phyloP scores from a whole-genome alignment of 768 basidiomycete species.

The Leucosporidium yakuticum region DNA sequence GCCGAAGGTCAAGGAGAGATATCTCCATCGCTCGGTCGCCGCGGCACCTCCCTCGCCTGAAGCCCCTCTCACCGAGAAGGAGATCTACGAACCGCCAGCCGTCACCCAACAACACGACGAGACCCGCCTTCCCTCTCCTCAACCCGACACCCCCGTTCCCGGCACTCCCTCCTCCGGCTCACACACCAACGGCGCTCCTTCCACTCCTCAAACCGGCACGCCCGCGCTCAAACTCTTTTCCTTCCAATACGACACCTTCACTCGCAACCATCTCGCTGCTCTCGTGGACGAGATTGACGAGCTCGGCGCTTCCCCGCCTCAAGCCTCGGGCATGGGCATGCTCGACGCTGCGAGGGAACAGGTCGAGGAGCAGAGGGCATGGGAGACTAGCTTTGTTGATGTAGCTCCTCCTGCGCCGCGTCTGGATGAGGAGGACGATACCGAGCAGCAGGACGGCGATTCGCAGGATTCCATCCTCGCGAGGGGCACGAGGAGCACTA shows the following conservation, averaged over 20 bases:
- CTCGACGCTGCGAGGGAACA: background rate
- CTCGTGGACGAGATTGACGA: conserved; percentile 85
- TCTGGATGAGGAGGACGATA: too few relatives aligned
- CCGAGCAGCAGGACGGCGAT: too few relatives aligned
- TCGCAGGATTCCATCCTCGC: background rate
- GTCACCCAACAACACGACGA: background rate
- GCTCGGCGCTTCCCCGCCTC: background rate
- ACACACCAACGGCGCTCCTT: background rate
- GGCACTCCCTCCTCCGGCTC: background rate
- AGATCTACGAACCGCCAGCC: background rate
- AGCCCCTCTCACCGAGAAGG: background rate
- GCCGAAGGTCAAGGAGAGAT: background rate
- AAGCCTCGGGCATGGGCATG: background rate
- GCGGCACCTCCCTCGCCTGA: background rate
- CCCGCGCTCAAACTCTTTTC: conserved; percentile 59
- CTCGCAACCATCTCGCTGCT: conserved; percentile 84
- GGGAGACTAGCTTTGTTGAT: conserved; percentile 5
- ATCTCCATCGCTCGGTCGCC: background rate
- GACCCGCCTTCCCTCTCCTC: background rate
- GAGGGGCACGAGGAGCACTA: conserved; percentile 53
- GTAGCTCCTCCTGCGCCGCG: background rate
- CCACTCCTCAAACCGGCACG: background rate
- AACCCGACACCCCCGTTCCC: conserved; percentile 17
- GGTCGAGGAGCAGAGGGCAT: background rate
- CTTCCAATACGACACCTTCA: conserved; percentile 93